These are phyloP conservation scores for Calophaca sinica DNA, from an alignment of 306 rosid genomes.

Conservation along the genomic window DNA sequence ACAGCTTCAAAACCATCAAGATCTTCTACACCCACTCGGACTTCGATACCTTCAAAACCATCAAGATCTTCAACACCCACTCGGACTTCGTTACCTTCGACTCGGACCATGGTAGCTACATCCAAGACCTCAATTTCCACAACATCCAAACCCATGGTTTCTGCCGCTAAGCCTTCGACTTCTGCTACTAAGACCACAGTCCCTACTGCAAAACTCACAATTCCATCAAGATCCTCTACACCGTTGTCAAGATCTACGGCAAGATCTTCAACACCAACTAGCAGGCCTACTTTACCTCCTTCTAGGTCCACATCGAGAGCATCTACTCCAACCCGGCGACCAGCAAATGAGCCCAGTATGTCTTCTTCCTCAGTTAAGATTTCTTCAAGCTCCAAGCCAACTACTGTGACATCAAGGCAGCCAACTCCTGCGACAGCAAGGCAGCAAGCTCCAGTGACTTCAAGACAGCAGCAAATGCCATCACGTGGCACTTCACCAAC, in stretches of 20 bases:
- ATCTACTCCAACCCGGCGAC: constrained; percentile 88
- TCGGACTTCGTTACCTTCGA: constrained; percentile 66
- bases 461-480: constrained; percentile 68
- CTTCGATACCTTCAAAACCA: constrained; percentile 68
- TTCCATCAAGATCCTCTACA: constrained; percentile 80
- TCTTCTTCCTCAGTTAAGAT: constrained; percentile 59
- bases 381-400: constrained; percentile 67
- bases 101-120: constrained; percentile 53
- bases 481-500: constrained; percentile 94
- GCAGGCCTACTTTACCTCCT: constrained; percentile 80
- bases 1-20: constrained; percentile 74
- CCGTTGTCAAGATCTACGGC: constrained; percentile 76
- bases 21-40: constrained; percentile 88
- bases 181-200: constrained; percentile 53
- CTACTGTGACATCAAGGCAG: constrained; percentile 58
- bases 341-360: constrained; percentile 63
- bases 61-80: constrained; percentile 93
- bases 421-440: constrained; percentile 55
- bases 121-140: constrained; percentile 63
- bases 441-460: constrained; percentile 58
- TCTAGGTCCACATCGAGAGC: constrained; percentile 83
- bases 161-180: constrained; percentile 52
- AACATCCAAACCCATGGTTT: constrained; percentile 52
- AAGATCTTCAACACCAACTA: constrained; percentile 90
- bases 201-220: constrained; percentile 60